Base-by-base conservation (phyloP, 805 yeast genomes). In the Kuraishia molischiana region DNA sequence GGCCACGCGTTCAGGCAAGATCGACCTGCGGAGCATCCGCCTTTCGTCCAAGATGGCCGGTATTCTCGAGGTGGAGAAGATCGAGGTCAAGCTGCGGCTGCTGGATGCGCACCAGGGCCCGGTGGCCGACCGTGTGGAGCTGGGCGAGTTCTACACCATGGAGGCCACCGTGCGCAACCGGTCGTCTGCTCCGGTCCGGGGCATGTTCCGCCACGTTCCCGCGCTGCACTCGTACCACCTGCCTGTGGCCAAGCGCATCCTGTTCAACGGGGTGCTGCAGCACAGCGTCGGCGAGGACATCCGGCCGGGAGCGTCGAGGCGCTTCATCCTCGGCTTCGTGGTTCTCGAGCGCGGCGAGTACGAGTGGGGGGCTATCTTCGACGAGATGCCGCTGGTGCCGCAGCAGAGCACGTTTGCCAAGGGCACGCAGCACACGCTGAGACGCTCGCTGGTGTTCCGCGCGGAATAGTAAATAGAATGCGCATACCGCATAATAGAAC, bases 341-440 rank as follows among this genome's bases (percentile, higher is more conserved):
- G 72, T 85, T 4, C 59, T 89, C 29, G 89, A 83, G 38, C 67
- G 68, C 33, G 97, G 97, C 2, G 79, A 74, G 35, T 87, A 79
- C 52, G 92, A 85, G 53, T 79, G 95, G 81, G 85, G 89, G 1
- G 70, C 72, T 0, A 55, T 76, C 11, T 63, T 77, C 44, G 83
- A 78, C 38, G 73, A 68, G 39, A 44, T 58, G 31, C 13, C 13
- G 13, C 17, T 41, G 57, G 46, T 1, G 53, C 49, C 11, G 22
- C 8, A 3, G 22, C 19, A 26, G 19, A 34, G 19, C 19, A n/a
- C 29, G 24, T 4, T 20, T 14, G 29, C 4, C 5, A 14, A 19
- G 26, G 18, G 5, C 14, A 17, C 15, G 5, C 36, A 34, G 29
- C 29, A 34, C 15, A n/a, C 17, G 10, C 21, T 13, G 22, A 34